phyloP scores from a whole-genome alignment of 345 rosid genomes.

The Dipteronia sinensis region DNA sequence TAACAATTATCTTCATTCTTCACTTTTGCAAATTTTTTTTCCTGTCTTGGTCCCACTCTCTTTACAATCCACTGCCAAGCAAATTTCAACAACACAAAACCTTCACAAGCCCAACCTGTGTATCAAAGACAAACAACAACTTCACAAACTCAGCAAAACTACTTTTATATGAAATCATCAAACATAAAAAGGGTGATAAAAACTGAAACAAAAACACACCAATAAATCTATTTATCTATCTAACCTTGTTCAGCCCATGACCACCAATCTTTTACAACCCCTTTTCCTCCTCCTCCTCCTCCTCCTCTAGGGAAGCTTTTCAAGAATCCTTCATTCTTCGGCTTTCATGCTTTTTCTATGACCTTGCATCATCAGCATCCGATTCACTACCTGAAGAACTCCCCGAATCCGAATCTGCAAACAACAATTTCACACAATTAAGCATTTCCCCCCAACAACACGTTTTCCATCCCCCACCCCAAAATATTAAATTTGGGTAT shows the following conservation, averaged over 20 bases:
- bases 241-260: not conserved
- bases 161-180: no score
- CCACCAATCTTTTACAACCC: not conserved
- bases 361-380: slow-evolving; percentile 36
- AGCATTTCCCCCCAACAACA: slow-evolving; percentile 3
- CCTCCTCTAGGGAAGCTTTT: slow-evolving; percentile 3
- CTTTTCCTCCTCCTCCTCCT: no score
- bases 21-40: not conserved
- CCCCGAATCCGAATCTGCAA: slow-evolving; percentile 45
- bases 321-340: not conserved
- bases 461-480: not conserved
- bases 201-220: not conserved
- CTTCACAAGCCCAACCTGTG: not conserved
- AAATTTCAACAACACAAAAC: no score
- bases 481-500: not conserved
- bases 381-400: slow-evolving; percentile 46
- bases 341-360: slow-evolving; percentile 17
- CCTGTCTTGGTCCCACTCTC: not conserved
- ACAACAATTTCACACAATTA: slow-evolving; percentile 14
- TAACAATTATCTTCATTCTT: slow-evolving; percentile 13
- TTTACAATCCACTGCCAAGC: slow-evolving; percentile 15
- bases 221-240: no score
- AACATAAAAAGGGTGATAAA: no score
- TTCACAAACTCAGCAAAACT: not conserved
- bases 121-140: not conserved